Conservation (phyloP, 495 filamentous ascomycete genomes). For the Tuber brumale region DNA sequence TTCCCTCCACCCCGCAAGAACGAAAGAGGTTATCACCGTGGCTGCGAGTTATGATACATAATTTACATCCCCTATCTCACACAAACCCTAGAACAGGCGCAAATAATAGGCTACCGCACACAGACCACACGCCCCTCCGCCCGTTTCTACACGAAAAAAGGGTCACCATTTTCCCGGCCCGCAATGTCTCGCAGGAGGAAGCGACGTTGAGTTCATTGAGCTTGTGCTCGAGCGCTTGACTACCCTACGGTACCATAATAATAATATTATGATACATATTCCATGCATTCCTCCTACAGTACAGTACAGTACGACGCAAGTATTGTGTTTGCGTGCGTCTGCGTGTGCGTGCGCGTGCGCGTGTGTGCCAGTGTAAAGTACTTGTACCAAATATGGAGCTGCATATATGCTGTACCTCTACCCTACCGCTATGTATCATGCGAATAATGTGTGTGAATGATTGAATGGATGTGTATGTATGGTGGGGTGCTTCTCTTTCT, state of each 20-base stretch:
- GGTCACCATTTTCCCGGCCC: neutral
- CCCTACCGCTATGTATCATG: neutral
- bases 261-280: neutral
- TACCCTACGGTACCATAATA: too few species aligned
- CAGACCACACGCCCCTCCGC: neutral
- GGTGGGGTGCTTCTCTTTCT: neutral
- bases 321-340: neutral
- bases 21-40: neutral
- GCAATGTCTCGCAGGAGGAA: neutral
- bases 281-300: neutral
- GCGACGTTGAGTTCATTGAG: neutral
- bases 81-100: neutral
- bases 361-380: neutral
- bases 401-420: neutral
- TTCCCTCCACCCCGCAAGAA: neutral
- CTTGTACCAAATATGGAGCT: neutral
- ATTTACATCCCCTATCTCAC: neutral
- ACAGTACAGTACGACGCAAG: neutral
- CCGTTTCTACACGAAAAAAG: neutral
- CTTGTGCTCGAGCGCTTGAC: neutral
- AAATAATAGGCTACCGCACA: neutral
- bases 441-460: constrained; percentile 1
- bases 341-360: neutral
- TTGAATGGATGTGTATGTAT: neutral
- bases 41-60: neutral